Evolutionary conservation across 352 stramenopile species (phyloP), one percentile per base, ranked within the genome.

Genomic region (Pythium apleroticum): DNA sequence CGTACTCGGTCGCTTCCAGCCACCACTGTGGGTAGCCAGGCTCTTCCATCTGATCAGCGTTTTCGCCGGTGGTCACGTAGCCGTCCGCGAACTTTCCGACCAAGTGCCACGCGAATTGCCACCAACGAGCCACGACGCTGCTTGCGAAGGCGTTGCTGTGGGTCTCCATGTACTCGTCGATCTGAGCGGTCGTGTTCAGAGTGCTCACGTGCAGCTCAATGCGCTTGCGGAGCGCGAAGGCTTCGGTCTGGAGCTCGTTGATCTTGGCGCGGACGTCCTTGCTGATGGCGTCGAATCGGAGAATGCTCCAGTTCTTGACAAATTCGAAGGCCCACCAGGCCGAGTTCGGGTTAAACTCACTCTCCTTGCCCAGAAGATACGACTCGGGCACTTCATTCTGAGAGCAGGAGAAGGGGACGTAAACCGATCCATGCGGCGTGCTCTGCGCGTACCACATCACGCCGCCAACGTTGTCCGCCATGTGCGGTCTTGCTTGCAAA

Each of bases 321-420:
- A 89, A 84, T 53, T 89, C 80, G 61, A 90, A 90, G 17, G 79
- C 79, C 78, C 81, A 86, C 81, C 81, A 90, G 30, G 81, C 75
- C 20, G 78, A 89, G 28, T 80, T 59, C 14, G 60, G 57, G 25
- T 66, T 63, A 31, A 90, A 86, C 50, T 74, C 69, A 30, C 76
- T 85, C 46, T 88, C 76, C 58, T 88, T 86, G 52, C 78, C 78
- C 35, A 71, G 65, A 24, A 79, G 19, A 54, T 88, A 90, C 50
- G 77, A 81, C 25, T 63, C 60, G 12, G 79, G 79, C 15, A 88
- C 57, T 19, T 45, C 33, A 5, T 37, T 62, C 54, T 89, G 80
- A 5, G 57, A 30, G 39, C 77, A 86, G 52, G 75, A 68, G 27
- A 89, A 86, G 15, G 80, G 80, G 28, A 86, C 69, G 64, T 85